Conservation (phyloP, 768 basidiomycete genomes). For the Russula sp. region DNA sequence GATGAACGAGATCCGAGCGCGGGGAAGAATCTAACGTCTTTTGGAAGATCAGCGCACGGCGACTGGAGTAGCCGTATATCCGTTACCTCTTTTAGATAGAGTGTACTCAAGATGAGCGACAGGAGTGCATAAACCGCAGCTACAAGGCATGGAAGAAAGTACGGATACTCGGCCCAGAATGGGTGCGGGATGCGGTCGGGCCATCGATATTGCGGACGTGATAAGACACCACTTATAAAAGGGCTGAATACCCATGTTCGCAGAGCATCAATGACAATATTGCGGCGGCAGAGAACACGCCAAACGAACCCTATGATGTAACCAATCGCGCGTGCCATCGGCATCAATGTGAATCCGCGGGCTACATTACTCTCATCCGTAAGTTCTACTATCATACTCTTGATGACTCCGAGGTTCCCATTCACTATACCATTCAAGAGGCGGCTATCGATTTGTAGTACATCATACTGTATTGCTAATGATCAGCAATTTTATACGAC, state of each 20-base stretch:
- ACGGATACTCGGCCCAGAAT: constrained; percentile 33
- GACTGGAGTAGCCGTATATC: background rate
- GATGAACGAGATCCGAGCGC: background rate
- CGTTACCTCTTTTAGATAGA: constrained; percentile 22
- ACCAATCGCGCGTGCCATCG: constrained; percentile 32
- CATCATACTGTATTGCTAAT: background rate
- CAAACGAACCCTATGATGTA: constrained; percentile 18
- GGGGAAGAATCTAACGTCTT: constrained; percentile 4
- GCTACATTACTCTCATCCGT: constrained; percentile 60
- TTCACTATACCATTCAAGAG: constrained; percentile 12
- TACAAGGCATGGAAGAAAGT: constrained; percentile 32
- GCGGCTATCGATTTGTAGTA: background rate
- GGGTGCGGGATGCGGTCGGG: constrained; percentile 24
- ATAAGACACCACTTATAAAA: constrained; percentile 31
- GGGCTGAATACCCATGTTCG: constrained; percentile 28
- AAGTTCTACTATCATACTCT: constrained; percentile 53
- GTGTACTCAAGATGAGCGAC: background rate
- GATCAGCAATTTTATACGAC: background rate
- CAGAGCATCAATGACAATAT: background rate
- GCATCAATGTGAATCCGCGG: constrained; percentile 39
- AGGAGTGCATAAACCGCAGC: background rate
- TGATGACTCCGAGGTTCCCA: constrained; percentile 17
- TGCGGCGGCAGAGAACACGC: background rate
- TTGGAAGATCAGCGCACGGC: background rate
- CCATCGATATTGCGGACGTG: constrained; percentile 32